Conservation (phyloP, 108 stramenopile genomes). For the Cylindrotheca closterium region DNA sequence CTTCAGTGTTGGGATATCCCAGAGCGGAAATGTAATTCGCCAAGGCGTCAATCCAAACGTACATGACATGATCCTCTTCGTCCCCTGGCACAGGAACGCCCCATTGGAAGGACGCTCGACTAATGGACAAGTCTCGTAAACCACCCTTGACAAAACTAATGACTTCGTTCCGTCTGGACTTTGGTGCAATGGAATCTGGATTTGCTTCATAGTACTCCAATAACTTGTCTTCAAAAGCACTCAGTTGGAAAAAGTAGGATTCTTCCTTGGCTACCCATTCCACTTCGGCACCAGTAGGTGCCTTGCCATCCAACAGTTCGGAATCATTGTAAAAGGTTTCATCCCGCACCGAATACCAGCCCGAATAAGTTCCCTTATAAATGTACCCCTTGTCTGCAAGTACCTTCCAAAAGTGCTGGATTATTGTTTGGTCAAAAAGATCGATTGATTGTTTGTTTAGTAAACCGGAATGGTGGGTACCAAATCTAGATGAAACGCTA, state of each 20-base stretch:
- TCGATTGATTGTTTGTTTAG: neutral
- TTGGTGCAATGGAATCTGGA: slow-evolving; percentile 91
- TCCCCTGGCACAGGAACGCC: slow-evolving; percentile 93
- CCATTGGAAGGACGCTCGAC: slow-evolving; percentile 92
- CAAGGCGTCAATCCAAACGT: slow-evolving; percentile 98
- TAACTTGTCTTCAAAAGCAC: slow-evolving; percentile 77
- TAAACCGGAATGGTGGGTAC: too few species aligned
- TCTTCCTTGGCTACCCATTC: slow-evolving; percentile 94
- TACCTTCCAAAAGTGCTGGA: slow-evolving; percentile 79
- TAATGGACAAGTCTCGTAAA: slow-evolving; percentile 88
- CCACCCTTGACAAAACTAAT: slow-evolving; percentile 86
- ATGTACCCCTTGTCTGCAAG: slow-evolving; percentile 83
- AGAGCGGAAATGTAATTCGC: slow-evolving; percentile 95
- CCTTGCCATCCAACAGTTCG: slow-evolving; percentile 92
- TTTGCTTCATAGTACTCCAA: slow-evolving; percentile 78
- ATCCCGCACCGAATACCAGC: slow-evolving; percentile 98
- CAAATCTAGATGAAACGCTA: too few species aligned
- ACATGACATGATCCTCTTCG: slow-evolving; percentile 88
- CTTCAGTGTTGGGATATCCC: slow-evolving; percentile 86
- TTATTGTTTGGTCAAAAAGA: too few species aligned
- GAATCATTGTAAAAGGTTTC: slow-evolving; percentile 96
- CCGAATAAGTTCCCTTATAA: slow-evolving; percentile 91
- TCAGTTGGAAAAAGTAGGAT: slow-evolving; percentile 95
- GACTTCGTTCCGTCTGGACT: slow-evolving; percentile 85
- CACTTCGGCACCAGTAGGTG: slow-evolving; percentile 92